Evolutionary conservation across 306 rosid species (phyloP), one percentile per base, ranked within the genome.

Genomic region (Glycine soja): DNA sequence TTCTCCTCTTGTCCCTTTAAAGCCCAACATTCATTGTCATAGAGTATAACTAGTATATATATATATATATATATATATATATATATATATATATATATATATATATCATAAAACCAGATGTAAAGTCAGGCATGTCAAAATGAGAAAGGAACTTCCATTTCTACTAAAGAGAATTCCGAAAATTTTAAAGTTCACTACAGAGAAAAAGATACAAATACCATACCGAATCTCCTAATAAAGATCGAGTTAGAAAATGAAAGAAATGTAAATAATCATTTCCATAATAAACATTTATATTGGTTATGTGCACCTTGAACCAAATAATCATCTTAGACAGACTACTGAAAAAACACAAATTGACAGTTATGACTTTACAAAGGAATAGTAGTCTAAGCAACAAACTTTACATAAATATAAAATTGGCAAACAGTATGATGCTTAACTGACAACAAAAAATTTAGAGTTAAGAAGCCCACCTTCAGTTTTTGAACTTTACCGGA

Each of bases 401-500:
- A 62, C 18, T 65, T 43, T 14, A 6, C 50, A 36, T 18, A 7
- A 54, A 72, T 72, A 54, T 66, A 42, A 79, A 84, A 70, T 58
- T 66, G 19, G 45, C 40, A 59, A 54, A n/a, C 30, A 56, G 14
- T 24, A 75, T 30, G 45, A 74, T 11, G 56, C 48, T 24, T 58
- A 76, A 65, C 72, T 69, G 53, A 69, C 14, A 76, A 18, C 38
- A 62, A 38, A 67, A 18, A n/a, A 61, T 32, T 40, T 36, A 12
- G 58, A 65, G 68, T 64, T 72, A 61, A 77, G 63, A 72, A 61
- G 53, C 88, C 24, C 67, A 96, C 99, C 97, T 91, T 86, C 85
- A 93, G 61, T 88, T 84, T 92, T 88, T 92, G 94, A 71, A 96
- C 85, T 69, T 88, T 83, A 53, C 99, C 97, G 62, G 87, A 80